Conservation (phyloP, 2,329 filamentous ascomycete genomes). For the Venturia asperata region DNA sequence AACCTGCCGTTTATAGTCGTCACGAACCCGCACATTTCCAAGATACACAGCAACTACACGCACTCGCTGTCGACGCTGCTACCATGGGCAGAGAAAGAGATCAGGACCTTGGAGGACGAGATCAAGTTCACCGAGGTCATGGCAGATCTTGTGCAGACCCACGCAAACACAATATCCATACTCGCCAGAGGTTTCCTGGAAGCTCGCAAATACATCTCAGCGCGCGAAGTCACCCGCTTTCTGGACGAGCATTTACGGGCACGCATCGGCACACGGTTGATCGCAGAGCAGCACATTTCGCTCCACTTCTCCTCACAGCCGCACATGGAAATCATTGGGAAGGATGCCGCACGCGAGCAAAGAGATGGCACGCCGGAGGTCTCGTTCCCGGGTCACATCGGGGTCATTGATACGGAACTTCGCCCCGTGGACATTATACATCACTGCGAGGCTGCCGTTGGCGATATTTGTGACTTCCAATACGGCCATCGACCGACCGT, state of each 20-base stretch:
- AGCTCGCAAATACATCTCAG: slow-evolving; percentile 80
- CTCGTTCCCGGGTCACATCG: slow-evolving; percentile 63
- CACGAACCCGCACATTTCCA: slow-evolving; percentile 89
- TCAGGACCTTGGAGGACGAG: slow-evolving; percentile 76
- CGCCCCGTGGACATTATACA: slow-evolving; percentile 75
- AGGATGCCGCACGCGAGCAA: slow-evolving; percentile 15
- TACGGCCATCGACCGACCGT: slow-evolving; percentile 82
- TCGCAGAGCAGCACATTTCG: slow-evolving; percentile 95
- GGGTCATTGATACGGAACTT: slow-evolving; percentile 87
- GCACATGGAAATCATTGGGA: slow-evolving; percentile 48
- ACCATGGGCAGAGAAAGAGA: slow-evolving; percentile 67
- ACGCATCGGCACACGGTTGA: slow-evolving; percentile 84
- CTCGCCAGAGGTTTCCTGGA: slow-evolving; percentile 90
- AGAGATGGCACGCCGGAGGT: not conserved
- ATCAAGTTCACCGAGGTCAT: slow-evolving; percentile 87
- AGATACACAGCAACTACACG: slow-evolving; percentile 93
- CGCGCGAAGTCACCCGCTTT: slow-evolving; percentile 78
- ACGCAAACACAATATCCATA: slow-evolving; percentile 88
- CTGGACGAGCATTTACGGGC: slow-evolving; percentile 90
- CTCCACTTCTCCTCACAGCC: slow-evolving; percentile 71
- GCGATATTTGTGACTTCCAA: slow-evolving; percentile 92
- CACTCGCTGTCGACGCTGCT: slow-evolving; percentile 87
- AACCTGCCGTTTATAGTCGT: slow-evolving; percentile 97
- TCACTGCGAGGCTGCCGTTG: slow-evolving; percentile 80
- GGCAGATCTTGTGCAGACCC: slow-evolving; percentile 89